A percentile compares a stretch with the other conserved stretches of the same genome.
Conservation (phyloP, 192 early-diverging fungal species). For the Coemansia sp. region DNA sequence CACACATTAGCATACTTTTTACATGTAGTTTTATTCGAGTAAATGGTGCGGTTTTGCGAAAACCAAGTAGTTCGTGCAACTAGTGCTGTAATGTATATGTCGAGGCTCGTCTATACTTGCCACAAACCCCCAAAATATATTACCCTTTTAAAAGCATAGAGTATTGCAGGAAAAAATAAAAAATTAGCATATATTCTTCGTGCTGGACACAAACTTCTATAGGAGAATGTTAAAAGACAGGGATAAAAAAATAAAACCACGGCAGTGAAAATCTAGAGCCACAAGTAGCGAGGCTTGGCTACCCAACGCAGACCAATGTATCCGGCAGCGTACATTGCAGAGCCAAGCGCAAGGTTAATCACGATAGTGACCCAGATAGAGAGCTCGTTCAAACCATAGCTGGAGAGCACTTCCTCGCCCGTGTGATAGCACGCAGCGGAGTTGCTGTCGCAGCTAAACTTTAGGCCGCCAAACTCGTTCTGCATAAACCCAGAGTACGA, state of each 20-base stretch:
- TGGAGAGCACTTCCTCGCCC: conserved; percentile 26
- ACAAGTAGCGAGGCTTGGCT: conserved; percentile 41
- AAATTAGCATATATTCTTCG: neutral
- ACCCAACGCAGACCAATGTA: conserved; percentile 34
- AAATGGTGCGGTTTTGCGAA: too few relatives aligned
- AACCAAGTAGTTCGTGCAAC: too few relatives aligned
- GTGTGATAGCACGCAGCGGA: conserved; percentile 22
- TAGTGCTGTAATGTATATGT: too few relatives aligned
- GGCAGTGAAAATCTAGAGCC: conserved; percentile 14
- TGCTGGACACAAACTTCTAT: neutral
- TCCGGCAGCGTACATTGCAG: conserved; percentile 15
- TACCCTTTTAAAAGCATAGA: neutral
- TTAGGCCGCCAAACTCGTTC: conserved; percentile 48
- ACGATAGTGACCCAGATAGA: conserved; percentile 24
- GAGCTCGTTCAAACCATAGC: conserved; percentile 29
- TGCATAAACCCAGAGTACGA: conserved; percentile 37
- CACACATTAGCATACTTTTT: too few relatives aligned
- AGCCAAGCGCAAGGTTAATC: conserved; percentile 21
- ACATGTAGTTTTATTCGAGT: too few relatives aligned
- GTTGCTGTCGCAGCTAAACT: conserved; percentile 20
- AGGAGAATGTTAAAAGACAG: neutral
- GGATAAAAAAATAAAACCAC: neutral
- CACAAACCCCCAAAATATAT: too few relatives aligned
- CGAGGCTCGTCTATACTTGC: too few relatives aligned
- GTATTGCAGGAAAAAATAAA: neutral